A percentile compares a stretch with the other conserved stretches of the same genome.
Conservation (phyloP, 2,329 filamentous ascomycete species). For the Zymoseptoria passerinii region DNA sequence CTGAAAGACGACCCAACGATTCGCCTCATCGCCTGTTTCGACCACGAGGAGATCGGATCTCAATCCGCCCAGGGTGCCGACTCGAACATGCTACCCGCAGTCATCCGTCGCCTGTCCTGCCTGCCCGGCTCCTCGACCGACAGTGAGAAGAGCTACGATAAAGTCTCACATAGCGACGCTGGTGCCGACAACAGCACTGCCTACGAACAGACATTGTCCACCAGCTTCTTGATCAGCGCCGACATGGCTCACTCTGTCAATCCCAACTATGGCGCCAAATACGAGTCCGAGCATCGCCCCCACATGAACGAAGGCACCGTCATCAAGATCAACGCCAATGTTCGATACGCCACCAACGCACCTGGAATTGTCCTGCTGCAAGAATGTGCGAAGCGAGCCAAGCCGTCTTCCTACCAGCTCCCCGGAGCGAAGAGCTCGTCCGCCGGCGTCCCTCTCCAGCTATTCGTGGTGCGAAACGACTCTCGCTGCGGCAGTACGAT, state of each 20-base stretch:
- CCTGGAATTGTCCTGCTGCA: conserved; percentile 89
- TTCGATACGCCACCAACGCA: conserved; percentile 91
- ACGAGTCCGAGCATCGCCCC: conserved; percentile 82
- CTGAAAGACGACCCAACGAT: conserved; percentile 73
- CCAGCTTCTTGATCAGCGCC: conserved; percentile 87
- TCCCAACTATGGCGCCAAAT: conserved; percentile 88
- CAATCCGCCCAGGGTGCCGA: conserved; percentile 87
- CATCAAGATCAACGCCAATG: conserved; percentile 97
- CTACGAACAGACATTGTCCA: conserved; percentile 84
- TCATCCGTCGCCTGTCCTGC: conserved; percentile 77
- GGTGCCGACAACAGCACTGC: conserved; percentile 62
- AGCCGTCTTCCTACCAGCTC: conserved; percentile 30
- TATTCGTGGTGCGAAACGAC: conserved; percentile 95
- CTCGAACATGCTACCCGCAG: conserved; percentile 80
- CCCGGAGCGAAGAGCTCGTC: conserved; percentile 38
- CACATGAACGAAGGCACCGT: conserved; percentile 95
- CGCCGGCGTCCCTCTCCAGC: conserved; percentile 74
- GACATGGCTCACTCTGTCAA: conserved; percentile 98
- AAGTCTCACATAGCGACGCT: conserved; percentile 39
- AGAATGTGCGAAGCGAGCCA: conserved; percentile 63
- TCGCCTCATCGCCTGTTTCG: conserved; percentile 87
- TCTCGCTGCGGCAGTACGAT: conserved; percentile 93
- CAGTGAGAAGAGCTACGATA: conserved; percentile 60
- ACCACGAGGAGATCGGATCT: conserved; percentile 95
- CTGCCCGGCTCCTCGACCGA: conserved; percentile 53